Percentiles rank a stretch among this genome's conserved stretches.
Evolutionary conservation across 2,329 filamentous ascomycete species (phyloP).

Genomic region (Clonostachys solani): DNA sequence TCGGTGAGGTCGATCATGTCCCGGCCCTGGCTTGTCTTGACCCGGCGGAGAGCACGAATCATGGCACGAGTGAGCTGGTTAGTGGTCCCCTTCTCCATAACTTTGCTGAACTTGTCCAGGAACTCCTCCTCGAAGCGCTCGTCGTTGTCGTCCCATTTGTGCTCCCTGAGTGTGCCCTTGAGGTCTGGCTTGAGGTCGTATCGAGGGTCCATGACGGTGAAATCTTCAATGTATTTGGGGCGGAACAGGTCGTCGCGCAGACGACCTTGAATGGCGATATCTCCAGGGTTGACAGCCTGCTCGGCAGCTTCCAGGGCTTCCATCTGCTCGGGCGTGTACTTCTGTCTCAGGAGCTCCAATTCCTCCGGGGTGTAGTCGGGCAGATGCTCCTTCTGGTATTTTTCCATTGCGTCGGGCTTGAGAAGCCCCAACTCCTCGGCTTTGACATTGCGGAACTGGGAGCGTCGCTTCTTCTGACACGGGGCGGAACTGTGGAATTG

Average conservation of each 20-base stretch:
- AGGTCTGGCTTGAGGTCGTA: conserved; percentile 64
- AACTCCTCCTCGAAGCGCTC: conserved; percentile 54
- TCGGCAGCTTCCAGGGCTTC: conserved; percentile 80
- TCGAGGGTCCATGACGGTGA: conserved; percentile 70
- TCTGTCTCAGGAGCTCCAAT: conserved; percentile 53
- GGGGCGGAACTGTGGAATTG: conserved; percentile 48
- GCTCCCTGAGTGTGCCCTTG: conserved; percentile 44
- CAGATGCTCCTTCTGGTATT: conserved; percentile 44
- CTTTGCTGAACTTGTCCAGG: conserved; percentile 36
- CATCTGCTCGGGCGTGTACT: conserved; percentile 79
- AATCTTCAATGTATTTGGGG: conserved; percentile 77
- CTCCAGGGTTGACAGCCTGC: conserved; percentile 65
- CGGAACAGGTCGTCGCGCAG: conserved; percentile 69
- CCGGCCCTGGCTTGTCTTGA: conserved; percentile 30
- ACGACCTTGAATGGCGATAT: conserved; percentile 70
- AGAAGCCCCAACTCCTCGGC: conserved; percentile 49
- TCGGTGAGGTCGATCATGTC: conserved; percentile 44
- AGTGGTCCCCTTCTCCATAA: conserved; percentile 36
- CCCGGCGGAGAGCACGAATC: conserved; percentile 32
- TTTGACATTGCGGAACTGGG: conserved; percentile 48
- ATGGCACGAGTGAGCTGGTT: conserved; percentile 35
- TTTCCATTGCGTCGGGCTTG: conserved; percentile 33
- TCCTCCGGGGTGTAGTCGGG: conserved; percentile 66
- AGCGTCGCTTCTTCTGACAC: conserved; percentile 36
- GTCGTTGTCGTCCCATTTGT: conserved; percentile 54